Conservation (phyloP, 371 early-diverging fungal species). For the Mucor indicus region DNA sequence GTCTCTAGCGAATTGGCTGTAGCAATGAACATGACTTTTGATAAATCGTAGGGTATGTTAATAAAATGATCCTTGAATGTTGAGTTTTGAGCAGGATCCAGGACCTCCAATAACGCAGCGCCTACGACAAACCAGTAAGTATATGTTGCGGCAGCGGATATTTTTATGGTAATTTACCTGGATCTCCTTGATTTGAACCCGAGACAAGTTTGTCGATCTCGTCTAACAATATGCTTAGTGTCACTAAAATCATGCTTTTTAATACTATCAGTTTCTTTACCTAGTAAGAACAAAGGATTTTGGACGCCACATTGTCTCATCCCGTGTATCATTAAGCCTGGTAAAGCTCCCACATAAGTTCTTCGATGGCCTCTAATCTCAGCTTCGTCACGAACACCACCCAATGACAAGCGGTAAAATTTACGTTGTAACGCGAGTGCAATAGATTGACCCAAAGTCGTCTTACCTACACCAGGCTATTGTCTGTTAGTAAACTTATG, state of each 20-base stretch:
- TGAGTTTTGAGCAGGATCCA: slow-evolving; percentile 85
- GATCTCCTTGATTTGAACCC: slow-evolving; percentile 75
- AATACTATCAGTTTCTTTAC: no score
- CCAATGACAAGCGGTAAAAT: slow-evolving; percentile 83
- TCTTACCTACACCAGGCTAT: slow-evolving; percentile 81
- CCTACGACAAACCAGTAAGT: slow-evolving; percentile 21
- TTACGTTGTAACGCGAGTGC: slow-evolving; percentile 75
- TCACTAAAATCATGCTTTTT: no score
- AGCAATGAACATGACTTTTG: slow-evolving; percentile 77
- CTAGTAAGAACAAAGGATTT: slow-evolving; percentile 78
- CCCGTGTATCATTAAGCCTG: slow-evolving; percentile 80
- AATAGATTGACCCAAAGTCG: slow-evolving; percentile 74
- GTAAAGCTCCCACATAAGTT: slow-evolving; percentile 88
- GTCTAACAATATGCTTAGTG: slow-evolving; percentile 36
- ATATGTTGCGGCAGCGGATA: not conserved
- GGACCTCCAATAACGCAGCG: slow-evolving; percentile 81
- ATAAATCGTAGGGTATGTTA: slow-evolving; percentile 76
- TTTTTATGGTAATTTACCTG: slow-evolving; percentile 29
- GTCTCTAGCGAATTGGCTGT: no score
- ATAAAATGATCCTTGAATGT: slow-evolving; percentile 73
- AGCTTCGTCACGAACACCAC: no score
- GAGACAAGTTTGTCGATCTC: slow-evolving; percentile 84
- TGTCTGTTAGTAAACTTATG: not conserved
- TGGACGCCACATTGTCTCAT: slow-evolving; percentile 70
- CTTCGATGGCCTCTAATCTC: slow-evolving; percentile 71